A percentile compares a stretch with the other conserved stretches of the same genome.
These are phyloP conservation scores for Saprolegnia diclina DNA, from an alignment of 352 stramenopile genomes.

Conservation along the genomic window DNA sequence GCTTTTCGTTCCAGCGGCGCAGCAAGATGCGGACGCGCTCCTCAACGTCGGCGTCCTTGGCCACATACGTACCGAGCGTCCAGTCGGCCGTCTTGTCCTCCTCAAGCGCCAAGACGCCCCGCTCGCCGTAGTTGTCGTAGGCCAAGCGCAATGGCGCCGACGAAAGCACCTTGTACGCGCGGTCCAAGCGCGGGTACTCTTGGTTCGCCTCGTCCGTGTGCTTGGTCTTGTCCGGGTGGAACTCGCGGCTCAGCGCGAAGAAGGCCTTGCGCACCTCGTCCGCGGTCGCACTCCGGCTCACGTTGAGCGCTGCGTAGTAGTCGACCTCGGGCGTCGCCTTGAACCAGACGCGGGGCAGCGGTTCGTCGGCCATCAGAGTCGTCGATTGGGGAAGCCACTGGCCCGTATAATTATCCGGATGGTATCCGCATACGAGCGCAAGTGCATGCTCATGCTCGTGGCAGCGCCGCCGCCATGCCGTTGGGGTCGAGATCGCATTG, in stretches of 20 bases:
- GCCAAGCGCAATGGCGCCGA: constrained; percentile 57
- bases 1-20: constrained; percentile 57
- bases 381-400: not conserved
- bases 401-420: constrained; percentile 1
- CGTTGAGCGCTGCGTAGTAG: constrained; percentile 78
- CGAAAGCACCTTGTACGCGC: constrained; percentile 76
- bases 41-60: constrained; percentile 34
- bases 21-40: constrained; percentile 51
- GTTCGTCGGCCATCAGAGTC: not conserved
- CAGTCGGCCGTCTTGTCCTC: constrained; percentile 48
- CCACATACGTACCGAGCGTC: not conserved
- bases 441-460: too few relatives aligned
- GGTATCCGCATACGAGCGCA: not conserved
- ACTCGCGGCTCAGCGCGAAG: constrained; percentile 67
- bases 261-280: constrained; percentile 68
- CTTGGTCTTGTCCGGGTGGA: constrained; percentile 69
- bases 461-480: too few relatives aligned
- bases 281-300: constrained; percentile 45
- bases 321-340: constrained; percentile 42
- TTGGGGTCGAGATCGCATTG: too few relatives aligned
- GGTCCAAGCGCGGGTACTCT: constrained; percentile 72
- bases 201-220: constrained; percentile 56
- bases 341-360: constrained; percentile 15
- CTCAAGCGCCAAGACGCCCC: constrained; percentile 59
- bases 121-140: constrained; percentile 74